Base-by-base conservation (phyloP, 1,284 basidiomycete genomes). In the Gymnopus androsaceus region DNA sequence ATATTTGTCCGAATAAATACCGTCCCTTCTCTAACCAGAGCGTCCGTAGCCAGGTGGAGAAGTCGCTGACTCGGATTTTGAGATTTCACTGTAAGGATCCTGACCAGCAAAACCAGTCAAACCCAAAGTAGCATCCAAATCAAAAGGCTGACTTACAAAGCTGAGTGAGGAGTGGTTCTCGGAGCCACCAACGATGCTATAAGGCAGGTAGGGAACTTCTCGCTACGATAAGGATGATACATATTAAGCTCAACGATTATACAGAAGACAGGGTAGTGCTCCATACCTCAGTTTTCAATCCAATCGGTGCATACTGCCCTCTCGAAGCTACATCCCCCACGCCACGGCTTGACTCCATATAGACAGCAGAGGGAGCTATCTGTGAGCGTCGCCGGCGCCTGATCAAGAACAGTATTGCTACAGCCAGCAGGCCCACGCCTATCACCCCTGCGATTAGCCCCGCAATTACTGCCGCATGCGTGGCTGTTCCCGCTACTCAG, bases 401-500 rank as follows among this genome's bases (percentile, higher is more conserved):
- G 17, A 55, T 36, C 4, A 37, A 36, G 21, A 50, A 36, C 8
- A 55, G 15, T 11, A 25, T 34, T 8, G 28, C n/a, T 27, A 38
- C 21, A 36, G 40, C 41, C 21, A 50, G 4, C 2, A 55, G 30
- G 8, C 40, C 37, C 15, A 55, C 21, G 21, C 37, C 46, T 11
- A 55, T 17, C 3, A 55, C 17, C 12, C 54, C 54, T 9, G 40
- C 54, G 30, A 55, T 21, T 8, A 55, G 12, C n/a, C 47, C 47
- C 5, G 47, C 54, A 17, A 49, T 40, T 25, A 55, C 25, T 14
- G 41, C 41, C 4, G 37, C 37, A 14, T n/a, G 23, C 19, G n/a
- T 47, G 6, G 15, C 27, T 30, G 30, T 17, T 27, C 23, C 23
- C 3, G 6, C 14, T 14, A 21, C n/a, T 34, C 17, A 25, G 28